phyloP scores from a whole-genome alignment of 805 yeast genomes.

The Nadsonia fulvescens region DNA sequence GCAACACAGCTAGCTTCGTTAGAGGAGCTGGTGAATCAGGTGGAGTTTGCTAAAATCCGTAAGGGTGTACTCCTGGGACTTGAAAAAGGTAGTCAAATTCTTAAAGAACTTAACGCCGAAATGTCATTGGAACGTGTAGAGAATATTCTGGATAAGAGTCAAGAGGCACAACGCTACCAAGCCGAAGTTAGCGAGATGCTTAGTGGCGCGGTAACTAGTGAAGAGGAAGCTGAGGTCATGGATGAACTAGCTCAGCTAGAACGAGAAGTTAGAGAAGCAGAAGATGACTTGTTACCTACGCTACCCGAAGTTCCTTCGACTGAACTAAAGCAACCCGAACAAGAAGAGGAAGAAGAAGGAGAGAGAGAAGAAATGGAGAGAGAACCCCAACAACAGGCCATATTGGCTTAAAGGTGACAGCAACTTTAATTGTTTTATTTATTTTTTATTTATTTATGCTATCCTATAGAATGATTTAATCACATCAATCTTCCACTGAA shows the following conservation, averaged over 20 bases:
- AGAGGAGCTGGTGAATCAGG: slow-evolving; percentile 39
- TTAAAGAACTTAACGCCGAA: slow-evolving; percentile 60
- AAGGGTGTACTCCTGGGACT: slow-evolving; percentile 69
- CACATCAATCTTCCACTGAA: no score
- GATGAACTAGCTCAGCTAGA: slow-evolving; percentile 17
- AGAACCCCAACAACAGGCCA: no score
- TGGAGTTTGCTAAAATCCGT: slow-evolving; percentile 82
- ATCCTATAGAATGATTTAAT: no score
- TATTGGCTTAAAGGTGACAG: no score
- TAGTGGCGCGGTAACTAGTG: slow-evolving; percentile 19
- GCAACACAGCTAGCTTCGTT: slow-evolving; percentile 62
- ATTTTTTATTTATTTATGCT: no score
- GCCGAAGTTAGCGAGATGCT: slow-evolving; percentile 27
- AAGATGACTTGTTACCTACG: no score
- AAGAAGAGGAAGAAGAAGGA: no score
- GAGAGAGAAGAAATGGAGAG: no score
- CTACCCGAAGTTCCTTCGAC: no score
- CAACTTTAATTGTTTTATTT: no score
- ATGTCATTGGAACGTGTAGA: slow-evolving; percentile 68
- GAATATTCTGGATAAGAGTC: slow-evolving; percentile 62
- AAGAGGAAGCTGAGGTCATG: slow-evolving; percentile 19
- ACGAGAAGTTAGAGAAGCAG: no score
- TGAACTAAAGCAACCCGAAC: no score
- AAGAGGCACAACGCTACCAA: slow-evolving; percentile 66
- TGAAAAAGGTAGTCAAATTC: slow-evolving; percentile 59